Conservation (phyloP, 306 rosid species). For the Quercus ilex region DNA sequence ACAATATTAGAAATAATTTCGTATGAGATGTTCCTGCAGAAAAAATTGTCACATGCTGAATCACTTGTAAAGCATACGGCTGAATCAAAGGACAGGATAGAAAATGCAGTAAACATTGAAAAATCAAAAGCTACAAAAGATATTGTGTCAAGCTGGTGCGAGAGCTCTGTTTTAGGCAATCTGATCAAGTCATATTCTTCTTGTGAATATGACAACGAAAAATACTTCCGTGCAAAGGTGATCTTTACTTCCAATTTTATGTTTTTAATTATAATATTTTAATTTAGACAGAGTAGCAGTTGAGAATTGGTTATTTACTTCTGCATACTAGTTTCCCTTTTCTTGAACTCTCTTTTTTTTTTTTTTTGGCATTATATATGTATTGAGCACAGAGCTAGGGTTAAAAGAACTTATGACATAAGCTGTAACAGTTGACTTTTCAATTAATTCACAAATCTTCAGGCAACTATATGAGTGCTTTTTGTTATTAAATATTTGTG, state of each 20-base stretch:
- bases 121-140: slow-evolving; percentile 47
- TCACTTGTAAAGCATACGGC: slow-evolving; percentile 48
- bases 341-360: background rate
- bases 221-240: slow-evolving; percentile 66
- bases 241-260: background rate
- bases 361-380: background rate
- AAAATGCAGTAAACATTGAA: slow-evolving; percentile 30
- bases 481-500: background rate
- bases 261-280: background rate
- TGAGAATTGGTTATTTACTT: slow-evolving; percentile 2
- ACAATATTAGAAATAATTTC: slow-evolving; percentile 70
- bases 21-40: slow-evolving; percentile 75
- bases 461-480: background rate
- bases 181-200: slow-evolving; percentile 58
- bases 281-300: background rate
- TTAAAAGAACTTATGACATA: background rate
- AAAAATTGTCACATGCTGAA: slow-evolving; percentile 68
- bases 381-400: background rate
- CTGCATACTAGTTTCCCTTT: background rate
- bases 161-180: slow-evolving; percentile 54
- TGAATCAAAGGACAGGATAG: slow-evolving; percentile 50
- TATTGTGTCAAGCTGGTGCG: slow-evolving; percentile 61
- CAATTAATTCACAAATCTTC: background rate
- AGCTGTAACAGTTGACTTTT: background rate
- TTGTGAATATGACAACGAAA: slow-evolving; percentile 42